phyloP scores from a whole-genome alignment of 2,329 filamentous ascomycete species.

The Diaporthe nobilis region DNA sequence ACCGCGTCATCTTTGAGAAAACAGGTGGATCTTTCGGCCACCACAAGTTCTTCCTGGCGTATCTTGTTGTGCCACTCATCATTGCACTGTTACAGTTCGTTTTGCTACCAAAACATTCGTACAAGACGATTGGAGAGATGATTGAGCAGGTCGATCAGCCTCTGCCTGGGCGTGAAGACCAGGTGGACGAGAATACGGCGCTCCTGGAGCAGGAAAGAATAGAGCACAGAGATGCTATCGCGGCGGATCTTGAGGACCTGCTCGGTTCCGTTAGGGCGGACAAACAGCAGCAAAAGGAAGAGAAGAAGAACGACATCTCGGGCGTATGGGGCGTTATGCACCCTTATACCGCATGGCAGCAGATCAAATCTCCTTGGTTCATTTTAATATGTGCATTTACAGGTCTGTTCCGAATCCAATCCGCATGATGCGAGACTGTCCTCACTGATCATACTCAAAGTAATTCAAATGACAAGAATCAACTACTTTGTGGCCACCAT shows the following conservation, averaged over 20 bases:
- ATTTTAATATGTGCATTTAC: constrained; percentile 87
- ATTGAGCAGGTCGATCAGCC: constrained; percentile 77
- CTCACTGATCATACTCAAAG: constrained; percentile 43
- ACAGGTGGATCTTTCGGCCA: constrained; percentile 68
- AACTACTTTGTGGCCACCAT: constrained; percentile 95
- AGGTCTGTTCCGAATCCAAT: constrained; percentile 53
- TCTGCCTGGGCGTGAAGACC: constrained; percentile 59
- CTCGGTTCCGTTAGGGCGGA: constrained; percentile 75
- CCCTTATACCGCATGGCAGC: constrained; percentile 76
- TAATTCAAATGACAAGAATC: constrained; percentile 83
- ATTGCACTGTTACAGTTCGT: constrained; percentile 78
- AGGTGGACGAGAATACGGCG: constrained; percentile 70
- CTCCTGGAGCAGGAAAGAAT: constrained; percentile 70
- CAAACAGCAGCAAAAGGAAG: constrained; percentile 76
- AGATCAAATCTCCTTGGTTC: constrained; percentile 88
- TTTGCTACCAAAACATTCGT: constrained; percentile 81
- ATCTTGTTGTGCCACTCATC: constrained; percentile 77
- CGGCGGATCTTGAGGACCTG: constrained; percentile 80
- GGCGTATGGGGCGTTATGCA: constrained; percentile 93
- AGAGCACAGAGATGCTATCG: constrained; percentile 72
- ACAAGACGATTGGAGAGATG: constrained; percentile 89
- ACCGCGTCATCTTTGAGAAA: constrained; percentile 77
- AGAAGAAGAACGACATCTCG: constrained; percentile 76
- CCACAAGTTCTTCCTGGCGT: constrained; percentile 78
- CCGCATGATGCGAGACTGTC: background rate